These are phyloP conservation scores for Anacardium occidentale DNA, from an alignment of 345 rosid species.

Conservation along the genomic window DNA sequence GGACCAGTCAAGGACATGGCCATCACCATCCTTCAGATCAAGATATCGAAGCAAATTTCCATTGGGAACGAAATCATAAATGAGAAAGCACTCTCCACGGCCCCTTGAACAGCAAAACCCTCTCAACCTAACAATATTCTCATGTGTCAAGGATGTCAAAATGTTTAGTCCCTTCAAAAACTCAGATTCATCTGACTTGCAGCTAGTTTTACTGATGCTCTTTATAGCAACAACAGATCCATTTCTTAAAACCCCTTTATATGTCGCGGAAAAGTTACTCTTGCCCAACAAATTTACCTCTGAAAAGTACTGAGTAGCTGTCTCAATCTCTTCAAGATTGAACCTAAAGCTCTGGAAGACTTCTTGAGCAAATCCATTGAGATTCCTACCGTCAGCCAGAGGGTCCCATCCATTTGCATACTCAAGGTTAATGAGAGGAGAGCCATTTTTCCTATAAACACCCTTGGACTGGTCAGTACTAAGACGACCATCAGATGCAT, in stretches of 20 bases:
- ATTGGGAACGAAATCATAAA: slow-evolving; percentile 76
- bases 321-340: slow-evolving; percentile 86
- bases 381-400: slow-evolving; percentile 49
- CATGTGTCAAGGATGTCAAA: slow-evolving; percentile 71
- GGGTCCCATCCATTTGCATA: slow-evolving; percentile 92
- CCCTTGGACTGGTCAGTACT: slow-evolving; percentile 51
- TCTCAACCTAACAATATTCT: slow-evolving; percentile 65
- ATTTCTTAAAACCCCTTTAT: slow-evolving; percentile 79
- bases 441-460: slow-evolving; percentile 58
- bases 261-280: slow-evolving; percentile 67
- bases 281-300: slow-evolving; percentile 69
- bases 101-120: slow-evolving; percentile 95
- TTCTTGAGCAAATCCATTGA: slow-evolving; percentile 52
- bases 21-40: slow-evolving; percentile 53
- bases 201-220: slow-evolving; percentile 75
- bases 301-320: slow-evolving; percentile 86
- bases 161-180: slow-evolving; percentile 83
- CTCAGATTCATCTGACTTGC: slow-evolving; percentile 83
- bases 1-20: slow-evolving; percentile 83
- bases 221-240: slow-evolving; percentile 73
- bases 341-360: slow-evolving; percentile 58
- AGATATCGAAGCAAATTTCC: slow-evolving; percentile 69
- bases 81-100: slow-evolving; percentile 84
- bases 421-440: slow-evolving; percentile 82
- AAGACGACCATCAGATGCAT: slow-evolving; percentile 45